These are phyloP conservation scores for Talaromyces thailandensis DNA, from an alignment of 495 filamentous ascomycete genomes.

Conservation along the genomic window DNA sequence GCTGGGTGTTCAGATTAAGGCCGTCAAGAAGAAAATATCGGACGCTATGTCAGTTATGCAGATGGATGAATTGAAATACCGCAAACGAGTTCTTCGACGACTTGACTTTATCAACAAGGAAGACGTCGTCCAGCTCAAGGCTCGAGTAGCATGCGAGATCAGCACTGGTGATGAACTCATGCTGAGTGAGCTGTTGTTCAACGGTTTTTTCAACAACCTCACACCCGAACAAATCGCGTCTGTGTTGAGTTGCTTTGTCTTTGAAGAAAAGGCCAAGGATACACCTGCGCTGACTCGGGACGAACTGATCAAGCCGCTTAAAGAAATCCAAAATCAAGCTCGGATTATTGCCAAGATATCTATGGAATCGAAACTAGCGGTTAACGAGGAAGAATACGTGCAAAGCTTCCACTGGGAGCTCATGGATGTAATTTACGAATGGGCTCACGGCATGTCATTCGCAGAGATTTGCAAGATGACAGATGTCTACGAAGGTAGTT, in stretches of 20 bases:
- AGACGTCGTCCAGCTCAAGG: constrained; percentile 92
- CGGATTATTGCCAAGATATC: constrained; percentile 84
- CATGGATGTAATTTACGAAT: constrained; percentile 93
- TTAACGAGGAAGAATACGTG: constrained; percentile 91
- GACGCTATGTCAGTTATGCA: constrained; percentile 80
- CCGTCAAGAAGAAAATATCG: constrained; percentile 73
- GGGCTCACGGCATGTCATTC: constrained; percentile 88
- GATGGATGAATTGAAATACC: constrained; percentile 88
- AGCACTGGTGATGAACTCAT: constrained; percentile 88
- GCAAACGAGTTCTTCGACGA: constrained; percentile 94
- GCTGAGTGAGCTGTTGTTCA: constrained; percentile 87
- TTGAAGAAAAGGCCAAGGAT: constrained; percentile 85
- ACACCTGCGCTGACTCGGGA: constrained; percentile 55
- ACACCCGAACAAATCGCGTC: constrained; percentile 79
- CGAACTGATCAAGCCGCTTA: constrained; percentile 75
- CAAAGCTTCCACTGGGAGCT: constrained; percentile 80
- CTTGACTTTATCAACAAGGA: constrained; percentile 90
- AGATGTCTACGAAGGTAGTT: constrained; percentile 89
- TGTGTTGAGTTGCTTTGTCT: constrained; percentile 85
- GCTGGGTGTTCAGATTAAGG: constrained; percentile 69
- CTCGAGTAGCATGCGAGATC: constrained; percentile 93
- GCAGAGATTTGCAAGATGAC: constrained; percentile 98
- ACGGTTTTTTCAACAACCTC: constrained; percentile 95
- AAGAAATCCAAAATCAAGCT: constrained; percentile 77
- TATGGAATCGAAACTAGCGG: constrained; percentile 77